These are phyloP conservation scores for Hyphodiscus hymeniophilus DNA, from an alignment of 495 filamentous ascomycete species.

Conservation along the genomic window DNA sequence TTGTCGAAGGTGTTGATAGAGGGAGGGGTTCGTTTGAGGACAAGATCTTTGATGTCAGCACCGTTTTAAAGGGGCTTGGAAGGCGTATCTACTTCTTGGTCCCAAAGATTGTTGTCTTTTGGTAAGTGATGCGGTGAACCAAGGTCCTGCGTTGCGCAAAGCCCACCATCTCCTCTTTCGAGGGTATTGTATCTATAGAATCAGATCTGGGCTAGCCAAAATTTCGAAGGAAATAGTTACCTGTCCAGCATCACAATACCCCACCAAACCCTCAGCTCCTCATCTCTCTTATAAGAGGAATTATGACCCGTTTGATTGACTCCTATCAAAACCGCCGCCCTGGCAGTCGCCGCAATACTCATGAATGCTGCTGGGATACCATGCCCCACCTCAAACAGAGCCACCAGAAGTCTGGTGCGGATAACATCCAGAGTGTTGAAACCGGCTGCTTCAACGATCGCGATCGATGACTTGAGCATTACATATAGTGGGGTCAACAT, in stretches of 20 bases:
- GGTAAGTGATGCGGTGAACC: conserved; percentile 8
- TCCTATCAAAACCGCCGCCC: conserved; percentile 11
- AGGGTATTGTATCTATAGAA: conserved; percentile 11
- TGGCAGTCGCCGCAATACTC: conserved; percentile 14
- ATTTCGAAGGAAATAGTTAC: neutral
- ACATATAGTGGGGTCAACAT: conserved; percentile 30
- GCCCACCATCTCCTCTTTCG: conserved; percentile 7
- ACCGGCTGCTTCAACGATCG: conserved; percentile 28
- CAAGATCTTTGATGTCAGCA: conserved; percentile 8
- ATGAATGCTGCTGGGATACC: conserved; percentile 37
- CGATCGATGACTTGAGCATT: conserved; percentile 31
- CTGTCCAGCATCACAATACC: conserved; percentile 17
- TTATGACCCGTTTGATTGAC: neutral
- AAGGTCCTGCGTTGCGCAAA: conserved; percentile 9
- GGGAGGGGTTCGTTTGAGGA: conserved; percentile 9
- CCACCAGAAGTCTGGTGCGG: conserved; percentile 32
- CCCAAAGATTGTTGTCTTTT: conserved; percentile 7
- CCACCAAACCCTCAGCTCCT: conserved; percentile 15
- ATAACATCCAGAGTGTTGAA: conserved; percentile 30
- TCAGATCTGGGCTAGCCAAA: neutral
- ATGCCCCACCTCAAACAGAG: conserved; percentile 37
- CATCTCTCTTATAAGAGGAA: neutral
- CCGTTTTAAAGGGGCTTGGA: neutral
- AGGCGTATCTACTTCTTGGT: conserved; percentile 1
- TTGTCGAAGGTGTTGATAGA: conserved; percentile 11